Evolutionary conservation across 805 yeast species (phyloP).

Genomic region (Yamadazyma laniorum): DNA sequence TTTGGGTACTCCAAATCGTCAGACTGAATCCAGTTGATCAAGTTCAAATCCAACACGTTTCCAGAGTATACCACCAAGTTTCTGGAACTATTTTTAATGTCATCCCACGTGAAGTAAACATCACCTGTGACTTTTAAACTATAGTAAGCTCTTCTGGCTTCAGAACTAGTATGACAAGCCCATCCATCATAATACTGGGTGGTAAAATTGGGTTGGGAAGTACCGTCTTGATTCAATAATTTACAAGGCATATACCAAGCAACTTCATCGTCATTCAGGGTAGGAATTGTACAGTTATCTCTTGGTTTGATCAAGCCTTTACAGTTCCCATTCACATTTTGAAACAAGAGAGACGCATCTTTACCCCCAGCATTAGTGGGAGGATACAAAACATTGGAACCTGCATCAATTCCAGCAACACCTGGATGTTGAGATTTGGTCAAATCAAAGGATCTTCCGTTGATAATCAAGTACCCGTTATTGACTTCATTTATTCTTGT

Average conservation of each 20-base stretch:
- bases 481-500: constrained; percentile 59
- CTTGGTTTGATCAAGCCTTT: constrained; percentile 71
- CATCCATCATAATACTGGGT: constrained; percentile 71
- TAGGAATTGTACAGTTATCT: constrained; percentile 68
- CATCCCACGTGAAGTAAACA: constrained; percentile 89
- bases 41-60: constrained; percentile 75
- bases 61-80: constrained; percentile 89
- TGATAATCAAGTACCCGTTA: constrained; percentile 64
- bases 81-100: constrained; percentile 63
- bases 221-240: constrained; percentile 65
- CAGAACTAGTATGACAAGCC: constrained; percentile 81
- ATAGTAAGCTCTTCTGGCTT: constrained; percentile 70
- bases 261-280: constrained; percentile 48
- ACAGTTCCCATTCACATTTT: constrained; percentile 91
- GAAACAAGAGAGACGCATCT: constrained; percentile 83
- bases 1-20: constrained; percentile 72
- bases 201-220: constrained; percentile 63
- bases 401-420: constrained; percentile 72
- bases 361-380: constrained; percentile 85
- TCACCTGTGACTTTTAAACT: constrained; percentile 60
- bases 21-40: constrained; percentile 70
- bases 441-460: constrained; percentile 78
- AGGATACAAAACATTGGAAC: constrained; percentile 75
- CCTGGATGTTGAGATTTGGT: constrained; percentile 73
- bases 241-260: constrained; percentile 99